phyloP scores from a whole-genome alignment of 305 asterid genomes.

The Fraxinus sp. region DNA sequence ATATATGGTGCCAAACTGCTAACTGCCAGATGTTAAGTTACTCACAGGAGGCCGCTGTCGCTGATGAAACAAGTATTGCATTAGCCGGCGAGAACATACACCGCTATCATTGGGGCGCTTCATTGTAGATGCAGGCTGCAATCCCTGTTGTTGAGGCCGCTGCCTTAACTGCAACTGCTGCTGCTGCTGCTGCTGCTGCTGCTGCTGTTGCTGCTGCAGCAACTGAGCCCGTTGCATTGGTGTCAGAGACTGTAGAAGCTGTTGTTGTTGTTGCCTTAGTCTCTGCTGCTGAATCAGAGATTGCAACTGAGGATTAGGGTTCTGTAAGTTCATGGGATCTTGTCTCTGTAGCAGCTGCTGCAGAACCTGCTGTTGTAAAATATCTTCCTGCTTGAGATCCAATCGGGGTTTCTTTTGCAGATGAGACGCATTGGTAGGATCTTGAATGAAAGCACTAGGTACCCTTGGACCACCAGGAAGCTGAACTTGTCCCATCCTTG shows the following conservation, averaged over 20 bases:
- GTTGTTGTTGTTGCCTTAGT: conserved; percentile 48
- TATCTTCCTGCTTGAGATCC: conserved; percentile 88
- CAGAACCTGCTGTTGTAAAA: conserved; percentile 74
- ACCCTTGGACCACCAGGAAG: conserved; percentile 55
- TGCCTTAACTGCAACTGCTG: conserved; percentile 69
- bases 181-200: conserved; percentile 40
- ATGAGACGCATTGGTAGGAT: conserved; percentile 56
- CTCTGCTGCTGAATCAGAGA: conserved; percentile 86
- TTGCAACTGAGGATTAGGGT: conserved; percentile 70
- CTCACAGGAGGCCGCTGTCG: conserved; percentile 88
- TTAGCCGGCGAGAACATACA: conserved; percentile 82
- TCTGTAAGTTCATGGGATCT: conserved; percentile 71
- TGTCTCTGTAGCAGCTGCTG: conserved; percentile 79
- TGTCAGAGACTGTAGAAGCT: conserved; percentile 2
- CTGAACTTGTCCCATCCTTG: conserved; percentile 70
- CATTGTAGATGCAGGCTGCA: conserved; percentile 57
- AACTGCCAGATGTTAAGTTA: conserved; percentile 19
- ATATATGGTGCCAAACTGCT: neutral
- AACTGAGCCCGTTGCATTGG: conserved; percentile 2
- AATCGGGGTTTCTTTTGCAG: conserved; percentile 85
- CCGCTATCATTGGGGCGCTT: conserved; percentile 85
- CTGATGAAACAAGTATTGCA: conserved; percentile 92
- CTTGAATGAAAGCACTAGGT: conserved; percentile 65
- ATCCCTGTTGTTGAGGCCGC: conserved; percentile 65
- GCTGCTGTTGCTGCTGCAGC: neutral